A percentile compares a stretch with the other conserved stretches of the same genome.
Conservation (phyloP, 2,329 filamentous ascomycete species). For the Ophiostoma populinum region DNA sequence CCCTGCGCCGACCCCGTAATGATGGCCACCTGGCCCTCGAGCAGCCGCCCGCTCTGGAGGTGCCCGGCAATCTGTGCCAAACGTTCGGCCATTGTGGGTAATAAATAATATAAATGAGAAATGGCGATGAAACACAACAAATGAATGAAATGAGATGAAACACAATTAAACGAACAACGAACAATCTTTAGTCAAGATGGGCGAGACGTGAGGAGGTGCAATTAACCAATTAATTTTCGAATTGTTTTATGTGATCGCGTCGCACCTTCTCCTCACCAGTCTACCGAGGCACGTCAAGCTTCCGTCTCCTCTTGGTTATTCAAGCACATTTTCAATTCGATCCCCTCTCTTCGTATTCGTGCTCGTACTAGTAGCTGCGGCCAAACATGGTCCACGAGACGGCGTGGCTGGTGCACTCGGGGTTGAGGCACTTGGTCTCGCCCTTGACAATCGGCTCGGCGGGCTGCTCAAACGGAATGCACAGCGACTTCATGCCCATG, state of each 20-base stretch:
- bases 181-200: no score
- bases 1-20: slow-evolving; percentile 77
- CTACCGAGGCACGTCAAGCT: no score
- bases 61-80: slow-evolving; percentile 58
- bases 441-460: slow-evolving; percentile 59
- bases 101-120: not conserved
- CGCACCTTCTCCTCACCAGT: no score
- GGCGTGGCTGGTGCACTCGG: slow-evolving; percentile 60
- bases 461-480: slow-evolving; percentile 69
- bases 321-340: not conserved
- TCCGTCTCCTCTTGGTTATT: not conserved
- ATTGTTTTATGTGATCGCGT: no score
- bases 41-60: slow-evolving; percentile 64
- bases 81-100: slow-evolving; percentile 32
- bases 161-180: no score
- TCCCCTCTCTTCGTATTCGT: not conserved
- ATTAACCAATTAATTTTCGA: no score
- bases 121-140: not conserved
- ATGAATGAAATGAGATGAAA: no score
- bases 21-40: slow-evolving; percentile 68
- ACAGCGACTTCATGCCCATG: slow-evolving; percentile 54
- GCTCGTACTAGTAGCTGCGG: slow-evolving; percentile 39
- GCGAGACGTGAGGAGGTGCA: no score
- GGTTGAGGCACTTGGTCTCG: slow-evolving; percentile 83
- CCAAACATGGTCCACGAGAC: slow-evolving; percentile 91